Evolutionary conservation across 2,329 filamentous ascomycete genomes (phyloP).

Genomic region (Fusarium scirpi): DNA sequence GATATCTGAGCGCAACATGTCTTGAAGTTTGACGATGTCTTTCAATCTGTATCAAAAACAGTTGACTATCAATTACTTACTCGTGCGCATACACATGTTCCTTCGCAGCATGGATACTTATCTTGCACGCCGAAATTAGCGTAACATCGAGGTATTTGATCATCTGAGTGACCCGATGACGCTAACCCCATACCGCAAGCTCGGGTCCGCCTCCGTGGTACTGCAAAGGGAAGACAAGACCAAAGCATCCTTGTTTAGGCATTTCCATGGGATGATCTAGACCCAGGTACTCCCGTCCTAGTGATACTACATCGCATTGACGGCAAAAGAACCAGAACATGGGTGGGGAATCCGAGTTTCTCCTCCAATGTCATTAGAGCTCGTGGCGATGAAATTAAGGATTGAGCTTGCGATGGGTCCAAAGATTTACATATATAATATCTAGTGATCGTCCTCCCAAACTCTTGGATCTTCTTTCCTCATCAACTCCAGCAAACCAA

Average conservation of each 20-base stretch:
- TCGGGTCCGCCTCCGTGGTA: conserved; percentile 26
- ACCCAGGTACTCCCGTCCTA: conserved; percentile 3
- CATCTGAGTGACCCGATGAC: conserved; percentile 11
- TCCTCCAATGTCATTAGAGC: background rate
- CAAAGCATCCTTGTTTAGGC: conserved; percentile 2
- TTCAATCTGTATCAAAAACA: too few species aligned
- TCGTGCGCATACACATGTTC: background rate
- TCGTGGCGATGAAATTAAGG: background rate
- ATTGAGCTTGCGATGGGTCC: background rate
- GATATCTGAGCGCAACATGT: background rate
- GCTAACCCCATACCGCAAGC: conserved; percentile 10
- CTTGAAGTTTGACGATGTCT: background rate
- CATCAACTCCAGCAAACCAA: background rate
- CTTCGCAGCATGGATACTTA: background rate
- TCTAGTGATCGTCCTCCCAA: background rate
- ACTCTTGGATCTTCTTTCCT: background rate
- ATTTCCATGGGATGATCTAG: conserved; percentile 19
- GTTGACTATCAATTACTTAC: background rate
- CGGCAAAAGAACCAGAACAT: background rate
- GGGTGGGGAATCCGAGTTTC: background rate
- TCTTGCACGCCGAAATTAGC: conserved; percentile 5
- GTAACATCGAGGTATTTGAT: conserved; percentile 1
- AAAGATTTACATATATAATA: conserved; percentile 1
- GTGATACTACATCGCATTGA: background rate
- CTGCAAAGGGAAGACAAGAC: conserved; percentile 18